These are phyloP conservation scores for Marasmius tenuissimus DNA, from an alignment of 1,284 basidiomycete genomes.

Conservation along the genomic window DNA sequence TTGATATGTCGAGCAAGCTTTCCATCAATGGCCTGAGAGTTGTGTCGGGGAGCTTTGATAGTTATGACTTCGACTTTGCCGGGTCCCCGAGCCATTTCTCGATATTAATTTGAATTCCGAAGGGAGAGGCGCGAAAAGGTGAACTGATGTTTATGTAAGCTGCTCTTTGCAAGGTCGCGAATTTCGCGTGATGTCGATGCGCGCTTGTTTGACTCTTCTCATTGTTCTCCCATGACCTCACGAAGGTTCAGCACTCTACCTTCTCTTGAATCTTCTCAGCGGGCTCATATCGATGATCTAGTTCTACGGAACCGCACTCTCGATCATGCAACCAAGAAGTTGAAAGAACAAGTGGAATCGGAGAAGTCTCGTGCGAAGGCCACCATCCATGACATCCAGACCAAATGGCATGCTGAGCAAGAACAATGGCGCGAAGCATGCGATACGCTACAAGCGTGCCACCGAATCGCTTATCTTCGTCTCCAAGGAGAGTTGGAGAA, in stretches of 20 bases:
- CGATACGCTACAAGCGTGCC: conserved; percentile 59
- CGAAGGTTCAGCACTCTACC: conserved; percentile 20
- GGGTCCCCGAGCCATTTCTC: conserved; percentile 49
- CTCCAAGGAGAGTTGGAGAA: conserved; percentile 51
- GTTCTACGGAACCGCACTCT: conserved; percentile 62
- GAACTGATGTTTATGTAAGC: no score
- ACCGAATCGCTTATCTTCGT: conserved; percentile 62
- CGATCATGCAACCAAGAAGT: conserved; percentile 55
- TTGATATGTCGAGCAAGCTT: conserved; percentile 62
- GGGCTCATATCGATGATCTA: conserved; percentile 65
- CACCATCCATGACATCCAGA: conserved; percentile 41
- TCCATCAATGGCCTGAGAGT: conserved; percentile 66
- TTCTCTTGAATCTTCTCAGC: conserved; percentile 55
- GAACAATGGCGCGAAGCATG: conserved; percentile 59
- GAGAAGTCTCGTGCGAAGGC: conserved; percentile 47
- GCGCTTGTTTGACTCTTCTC: not conserved
- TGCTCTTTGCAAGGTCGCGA: no score
- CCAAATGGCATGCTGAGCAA: conserved; percentile 52
- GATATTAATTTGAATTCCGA: not conserved
- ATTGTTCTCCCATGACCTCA: not conserved
- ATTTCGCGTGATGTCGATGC: not conserved
- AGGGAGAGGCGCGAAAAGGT: not conserved
- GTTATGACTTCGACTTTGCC: conserved; percentile 51
- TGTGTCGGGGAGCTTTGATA: conserved; percentile 70
- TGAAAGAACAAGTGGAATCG: conserved; percentile 42